Conservation (phyloP, 371 early-diverging fungal genomes). For the Mucor irregularis region DNA sequence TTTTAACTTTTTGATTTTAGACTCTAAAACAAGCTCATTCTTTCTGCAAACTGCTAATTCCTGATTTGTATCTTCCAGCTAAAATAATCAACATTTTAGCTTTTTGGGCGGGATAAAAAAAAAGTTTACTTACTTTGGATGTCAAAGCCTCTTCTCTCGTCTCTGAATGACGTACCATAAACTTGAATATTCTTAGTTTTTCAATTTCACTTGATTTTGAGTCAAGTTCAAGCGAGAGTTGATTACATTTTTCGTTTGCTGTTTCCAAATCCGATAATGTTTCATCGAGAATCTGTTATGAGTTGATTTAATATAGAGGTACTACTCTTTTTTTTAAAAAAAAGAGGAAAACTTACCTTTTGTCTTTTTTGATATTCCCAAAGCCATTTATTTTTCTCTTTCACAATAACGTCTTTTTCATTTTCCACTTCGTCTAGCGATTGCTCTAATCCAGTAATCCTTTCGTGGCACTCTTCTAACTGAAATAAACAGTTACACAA, state of each 20-base stretch:
- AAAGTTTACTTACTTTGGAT: slow-evolving; percentile 22
- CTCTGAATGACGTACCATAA: slow-evolving; percentile 30
- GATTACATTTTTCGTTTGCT: slow-evolving; percentile 28
- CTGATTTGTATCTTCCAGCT: slow-evolving; percentile 47
- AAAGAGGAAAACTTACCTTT: slow-evolving; percentile 29
- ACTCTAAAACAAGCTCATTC: slow-evolving; percentile 36
- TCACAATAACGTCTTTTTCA: slow-evolving; percentile 21
- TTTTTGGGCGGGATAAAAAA: background rate
- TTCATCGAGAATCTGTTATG: slow-evolving; percentile 29
- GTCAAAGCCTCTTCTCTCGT: slow-evolving; percentile 28
- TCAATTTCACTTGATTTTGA: slow-evolving; percentile 28
- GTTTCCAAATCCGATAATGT: slow-evolving; percentile 33
- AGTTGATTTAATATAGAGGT: background rate
- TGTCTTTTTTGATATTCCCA: slow-evolving; percentile 41
- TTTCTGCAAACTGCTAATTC: slow-evolving; percentile 31
- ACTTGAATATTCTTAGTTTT: slow-evolving; percentile 26
- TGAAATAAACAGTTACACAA: slow-evolving; percentile 26
- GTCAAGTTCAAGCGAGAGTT: slow-evolving; percentile 22
- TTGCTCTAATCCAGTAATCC: slow-evolving; percentile 21
- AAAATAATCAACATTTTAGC: background rate
- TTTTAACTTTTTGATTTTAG: slow-evolving; percentile 33
- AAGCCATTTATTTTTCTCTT: slow-evolving; percentile 28
- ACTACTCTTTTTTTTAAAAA: background rate
- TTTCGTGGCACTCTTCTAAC: slow-evolving; percentile 30
- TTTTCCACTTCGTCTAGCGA: slow-evolving; percentile 27